These are phyloP conservation scores for Dillenia suffruticosa DNA, from an alignment of 164 flowering plant genomes.

Conservation along the genomic window DNA sequence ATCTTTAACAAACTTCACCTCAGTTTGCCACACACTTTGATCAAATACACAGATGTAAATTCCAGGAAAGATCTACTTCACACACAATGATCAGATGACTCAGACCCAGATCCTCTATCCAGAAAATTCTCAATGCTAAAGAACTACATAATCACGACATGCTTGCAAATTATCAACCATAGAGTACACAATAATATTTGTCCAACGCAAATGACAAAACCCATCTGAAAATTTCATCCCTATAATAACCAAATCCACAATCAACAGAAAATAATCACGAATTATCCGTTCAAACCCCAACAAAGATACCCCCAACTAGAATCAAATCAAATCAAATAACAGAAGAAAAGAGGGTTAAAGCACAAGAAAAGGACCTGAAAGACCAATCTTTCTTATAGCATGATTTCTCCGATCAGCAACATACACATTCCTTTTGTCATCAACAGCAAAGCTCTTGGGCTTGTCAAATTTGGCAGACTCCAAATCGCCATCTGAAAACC, in stretches of 20 bases:
- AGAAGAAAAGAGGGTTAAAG: neutral
- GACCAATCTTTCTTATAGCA: conserved; percentile 58
- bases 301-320: neutral
- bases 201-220: too few species aligned
- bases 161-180: too few species aligned
- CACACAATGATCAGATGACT: too few species aligned
- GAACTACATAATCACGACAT: too few species aligned
- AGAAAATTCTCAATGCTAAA: too few species aligned
- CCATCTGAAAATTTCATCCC: neutral
- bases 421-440: conserved; percentile 61
- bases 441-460: conserved; percentile 70
- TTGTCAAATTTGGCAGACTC: conserved; percentile 38
- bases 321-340: neutral
- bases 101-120: too few species aligned
- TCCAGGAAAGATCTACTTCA: too few species aligned
- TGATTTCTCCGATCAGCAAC: conserved; percentile 60
- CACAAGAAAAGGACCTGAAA: conserved; percentile 30
- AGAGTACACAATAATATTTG: too few species aligned
- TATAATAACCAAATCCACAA: neutral
- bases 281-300: neutral
- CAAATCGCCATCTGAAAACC: conserved; percentile 55
- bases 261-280: neutral
- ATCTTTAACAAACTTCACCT: too few species aligned
- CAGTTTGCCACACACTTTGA: too few species aligned
- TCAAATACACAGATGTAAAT: too few species aligned